Base-by-base conservation (phyloP, 148 eudicot species). In the Diospyros lotus region DNA sequence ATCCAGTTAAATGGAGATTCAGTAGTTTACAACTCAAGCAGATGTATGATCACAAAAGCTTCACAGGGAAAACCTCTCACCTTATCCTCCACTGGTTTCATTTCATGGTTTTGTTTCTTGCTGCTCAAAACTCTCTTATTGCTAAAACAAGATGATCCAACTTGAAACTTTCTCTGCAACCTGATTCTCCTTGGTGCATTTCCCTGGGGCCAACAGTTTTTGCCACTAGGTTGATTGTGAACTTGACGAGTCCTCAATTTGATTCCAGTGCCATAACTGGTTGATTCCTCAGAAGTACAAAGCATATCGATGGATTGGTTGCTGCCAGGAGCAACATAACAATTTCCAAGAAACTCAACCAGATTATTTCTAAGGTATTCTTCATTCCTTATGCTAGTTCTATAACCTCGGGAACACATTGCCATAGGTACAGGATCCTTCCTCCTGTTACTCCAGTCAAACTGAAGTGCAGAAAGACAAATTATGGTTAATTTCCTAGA, bases 101-200 rank as follows among this genome's bases (percentile, higher is more conserved):
- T 44, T 65, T 72, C 85, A n/a, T 11, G 66, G 50, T 74, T 75
- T 63, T 64, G 66, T 54, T 77, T 70, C 39, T 64, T 45, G 62
- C 69, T 43, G 66, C 66, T 74, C 43, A 75, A 52, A 43, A 67
- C 69, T 7, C 59, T 68, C 58, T 73, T 56, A 46, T 64, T 56
- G 72, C 74, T 40, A 53, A 80, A 62, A 14, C 71, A 48, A 51
- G 60, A 68, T 3, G 81, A 54, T 63, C 76, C 83, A 18, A 66
- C 68, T 15, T 73, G 80, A 43, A 66, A 55, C 52, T 73, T 60
- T 76, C 38, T 82, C 75, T 84, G 87, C 77, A 93, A 71, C 18
- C 89, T 87, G 41, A 93, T 78, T 85, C 99, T 91, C 86, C 93
- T 88, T 1, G 68, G 80, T 59, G 98, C 97, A 83, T 79, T 80